phyloP scores from a whole-genome alignment of 2,329 filamentous ascomycete genomes.

The Stemphylium vesicarium region DNA sequence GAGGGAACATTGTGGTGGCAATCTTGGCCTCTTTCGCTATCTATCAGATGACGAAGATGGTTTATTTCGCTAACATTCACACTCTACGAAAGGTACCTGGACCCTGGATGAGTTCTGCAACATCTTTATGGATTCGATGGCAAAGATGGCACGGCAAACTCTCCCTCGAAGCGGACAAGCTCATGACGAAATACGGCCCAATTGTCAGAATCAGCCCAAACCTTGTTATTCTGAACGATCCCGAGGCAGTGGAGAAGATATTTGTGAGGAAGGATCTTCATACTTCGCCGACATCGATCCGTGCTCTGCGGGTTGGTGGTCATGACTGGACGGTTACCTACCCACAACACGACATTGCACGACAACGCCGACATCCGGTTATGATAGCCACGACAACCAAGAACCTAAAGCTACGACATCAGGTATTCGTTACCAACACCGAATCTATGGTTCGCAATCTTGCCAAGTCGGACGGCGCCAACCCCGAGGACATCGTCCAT shows the following conservation, averaged over 20 bases:
- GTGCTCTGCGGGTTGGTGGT: slow-evolving; percentile 26
- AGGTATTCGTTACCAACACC: slow-evolving; percentile 20
- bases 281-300: slow-evolving; percentile 26
- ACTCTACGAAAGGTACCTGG: slow-evolving; percentile 22
- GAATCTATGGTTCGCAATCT: slow-evolving; percentile 25
- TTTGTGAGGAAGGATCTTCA: slow-evolving; percentile 27
- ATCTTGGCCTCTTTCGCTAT: not conserved
- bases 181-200: slow-evolving; percentile 24
- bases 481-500: slow-evolving; percentile 27
- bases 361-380: slow-evolving; percentile 23
- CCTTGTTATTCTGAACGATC: slow-evolving; percentile 27
- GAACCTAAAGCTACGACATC: slow-evolving; percentile 23
- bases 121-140: slow-evolving; percentile 26
- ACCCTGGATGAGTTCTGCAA: slow-evolving; percentile 26
- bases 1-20: not conserved
- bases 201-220: slow-evolving; percentile 28
- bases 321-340: slow-evolving; percentile 32
- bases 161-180: slow-evolving; percentile 27
- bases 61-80: slow-evolving; percentile 19
- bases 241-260: slow-evolving; percentile 23
- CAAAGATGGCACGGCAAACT: slow-evolving; percentile 27
- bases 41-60: slow-evolving; percentile 10
- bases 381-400: slow-evolving; percentile 31
- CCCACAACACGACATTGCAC: slow-evolving; percentile 26
- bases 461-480: slow-evolving; percentile 14